Conservation (phyloP, 345 rosid genomes). For the Odontarrhena argentea region DNA sequence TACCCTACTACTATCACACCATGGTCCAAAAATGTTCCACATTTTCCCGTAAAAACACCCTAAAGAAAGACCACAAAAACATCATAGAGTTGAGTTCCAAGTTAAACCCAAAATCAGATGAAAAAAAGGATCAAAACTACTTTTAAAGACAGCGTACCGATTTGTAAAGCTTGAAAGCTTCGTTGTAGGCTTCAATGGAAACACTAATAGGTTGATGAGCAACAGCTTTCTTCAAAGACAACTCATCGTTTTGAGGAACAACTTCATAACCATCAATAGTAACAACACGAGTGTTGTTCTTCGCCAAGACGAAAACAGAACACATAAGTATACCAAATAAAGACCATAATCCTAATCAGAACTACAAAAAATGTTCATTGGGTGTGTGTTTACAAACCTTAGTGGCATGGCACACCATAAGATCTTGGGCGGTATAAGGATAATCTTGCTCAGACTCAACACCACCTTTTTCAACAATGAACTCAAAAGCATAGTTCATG, state of each 20-base stretch:
- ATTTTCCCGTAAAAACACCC: constrained; percentile 43
- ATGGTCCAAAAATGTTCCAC: constrained; percentile 43
- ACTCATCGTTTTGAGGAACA: constrained; percentile 68
- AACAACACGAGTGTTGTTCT: constrained; percentile 76
- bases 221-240: constrained; percentile 66
- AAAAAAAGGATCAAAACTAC: no score
- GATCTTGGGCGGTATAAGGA: constrained; percentile 55
- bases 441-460: constrained; percentile 69
- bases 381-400: constrained; percentile 45
- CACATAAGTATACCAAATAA: background rate
- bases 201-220: constrained; percentile 76
- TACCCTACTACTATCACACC: constrained; percentile 42
- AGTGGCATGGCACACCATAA: constrained; percentile 36
- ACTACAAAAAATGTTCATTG: no score
- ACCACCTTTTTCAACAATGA: constrained; percentile 65
- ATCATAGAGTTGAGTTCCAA: no score
- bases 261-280: constrained; percentile 66
- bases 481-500: constrained; percentile 76
- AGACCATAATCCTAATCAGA: background rate
- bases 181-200: constrained; percentile 44
- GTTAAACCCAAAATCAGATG: no score
- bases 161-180: constrained; percentile 38
- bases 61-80: constrained; percentile 13
- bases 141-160: constrained; percentile 3
- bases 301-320: background rate